Evolutionary conservation across 2,329 filamentous ascomycete species (phyloP).

Genomic region (Torrubiella hemipterigena): DNA sequence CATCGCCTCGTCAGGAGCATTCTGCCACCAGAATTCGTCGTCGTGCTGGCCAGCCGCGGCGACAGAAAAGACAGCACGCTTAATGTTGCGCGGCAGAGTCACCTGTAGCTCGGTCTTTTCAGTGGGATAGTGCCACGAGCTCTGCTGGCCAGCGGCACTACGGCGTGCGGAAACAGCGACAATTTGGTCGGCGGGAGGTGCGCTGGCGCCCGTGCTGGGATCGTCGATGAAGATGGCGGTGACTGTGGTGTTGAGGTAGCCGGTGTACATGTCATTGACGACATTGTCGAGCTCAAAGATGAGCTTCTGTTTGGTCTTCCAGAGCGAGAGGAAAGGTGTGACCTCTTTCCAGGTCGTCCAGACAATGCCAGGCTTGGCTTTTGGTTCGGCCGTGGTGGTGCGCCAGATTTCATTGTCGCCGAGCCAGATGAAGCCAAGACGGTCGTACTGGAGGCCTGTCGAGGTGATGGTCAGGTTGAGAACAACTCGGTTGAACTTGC

Average conservation of each 20-base stretch:
- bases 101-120: constrained; percentile 48
- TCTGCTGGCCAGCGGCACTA: constrained; percentile 39
- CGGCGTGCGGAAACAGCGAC: constrained; percentile 51
- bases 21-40: constrained; percentile 83
- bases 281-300: constrained; percentile 74
- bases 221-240: constrained; percentile 58
- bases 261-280: constrained; percentile 59
- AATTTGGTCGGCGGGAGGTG: constrained; percentile 47
- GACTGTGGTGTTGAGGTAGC: constrained; percentile 59
- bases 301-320: constrained; percentile 56
- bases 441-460: constrained; percentile 62
- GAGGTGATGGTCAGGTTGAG: constrained; percentile 68
- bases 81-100: constrained; percentile 51
- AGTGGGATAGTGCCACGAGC: constrained; percentile 55
- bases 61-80: constrained; percentile 63
- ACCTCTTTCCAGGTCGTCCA: constrained; percentile 75
- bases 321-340: constrained; percentile 57
- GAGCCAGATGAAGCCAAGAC: constrained; percentile 64
- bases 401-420: constrained; percentile 72
- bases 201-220: not conserved
- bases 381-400: constrained; percentile 74
- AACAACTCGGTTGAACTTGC: constrained; percentile 60
- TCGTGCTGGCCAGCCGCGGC: constrained; percentile 62
- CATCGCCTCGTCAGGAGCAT: constrained; percentile 58
- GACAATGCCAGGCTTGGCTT: constrained; percentile 48